These are phyloP conservation scores for Beta lomatogona DNA, from an alignment of 179 eudicot species.

Conservation along the genomic window DNA sequence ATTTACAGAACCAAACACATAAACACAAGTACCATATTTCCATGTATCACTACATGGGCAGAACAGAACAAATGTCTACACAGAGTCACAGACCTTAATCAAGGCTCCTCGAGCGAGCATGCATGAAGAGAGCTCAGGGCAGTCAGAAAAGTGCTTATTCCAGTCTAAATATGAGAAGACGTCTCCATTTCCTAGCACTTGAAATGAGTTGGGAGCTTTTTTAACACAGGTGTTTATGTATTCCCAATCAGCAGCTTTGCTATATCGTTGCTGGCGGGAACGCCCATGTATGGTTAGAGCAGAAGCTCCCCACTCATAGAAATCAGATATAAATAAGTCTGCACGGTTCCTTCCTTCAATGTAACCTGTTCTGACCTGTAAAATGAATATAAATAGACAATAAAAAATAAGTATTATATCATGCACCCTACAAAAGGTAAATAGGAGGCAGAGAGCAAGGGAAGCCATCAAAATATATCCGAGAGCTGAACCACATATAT, in stretches of 20 bases:
- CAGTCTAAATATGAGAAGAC: conserved; percentile 87
- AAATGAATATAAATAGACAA: neutral
- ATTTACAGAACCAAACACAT: neutral
- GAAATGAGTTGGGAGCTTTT: conserved; percentile 65
- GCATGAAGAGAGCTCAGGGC: conserved; percentile 86
- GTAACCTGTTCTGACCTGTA: conserved; percentile 86
- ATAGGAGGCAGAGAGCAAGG: neutral
- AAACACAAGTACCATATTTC: neutral
- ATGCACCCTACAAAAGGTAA: neutral
- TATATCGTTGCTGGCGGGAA: conserved; percentile 95
- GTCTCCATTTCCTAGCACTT: conserved; percentile 93
- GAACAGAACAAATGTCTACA: neutral
- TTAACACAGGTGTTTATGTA: conserved; percentile 69
- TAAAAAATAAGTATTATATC: neutral
- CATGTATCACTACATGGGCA: neutral
- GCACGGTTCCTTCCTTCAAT: conserved; percentile 85
- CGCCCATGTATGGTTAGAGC: conserved; percentile 94
- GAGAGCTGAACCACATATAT: too few relatives aligned
- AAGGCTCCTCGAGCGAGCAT: conserved; percentile 98
- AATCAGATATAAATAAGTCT: conserved; percentile 72
- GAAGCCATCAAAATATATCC: neutral
- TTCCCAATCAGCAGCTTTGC: conserved; percentile 96
- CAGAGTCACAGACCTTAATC: conserved; percentile 60
- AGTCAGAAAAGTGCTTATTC: conserved; percentile 73
- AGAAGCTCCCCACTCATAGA: conserved; percentile 87